Evolutionary conservation across 1,284 basidiomycete species (phyloP).

Genomic region (Ustilago vetiveriae): DNA sequence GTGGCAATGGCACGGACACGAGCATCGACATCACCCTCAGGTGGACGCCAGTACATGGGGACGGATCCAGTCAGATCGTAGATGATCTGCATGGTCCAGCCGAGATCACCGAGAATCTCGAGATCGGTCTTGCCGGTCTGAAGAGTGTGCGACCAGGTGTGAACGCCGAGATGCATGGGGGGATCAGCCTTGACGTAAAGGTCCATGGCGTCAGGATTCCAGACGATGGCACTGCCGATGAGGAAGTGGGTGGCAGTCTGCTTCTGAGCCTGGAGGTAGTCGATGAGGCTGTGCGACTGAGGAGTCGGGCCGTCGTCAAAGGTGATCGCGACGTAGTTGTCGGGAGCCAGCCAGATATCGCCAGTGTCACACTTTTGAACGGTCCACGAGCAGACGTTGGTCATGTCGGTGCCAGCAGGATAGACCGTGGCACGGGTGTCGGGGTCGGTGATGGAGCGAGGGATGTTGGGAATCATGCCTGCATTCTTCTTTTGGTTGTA

Average conservation of each 20-base stretch:
- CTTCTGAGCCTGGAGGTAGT: constrained; percentile 74
- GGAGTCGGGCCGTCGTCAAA: constrained; percentile 78
- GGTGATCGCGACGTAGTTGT: constrained; percentile 50
- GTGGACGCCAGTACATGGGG: constrained; percentile 60
- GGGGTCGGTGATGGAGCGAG: constrained; percentile 69
- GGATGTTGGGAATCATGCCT: constrained; percentile 78
- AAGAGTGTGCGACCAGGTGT: constrained; percentile 68
- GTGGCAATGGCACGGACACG: constrained; percentile 62
- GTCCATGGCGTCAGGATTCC: constrained; percentile 72
- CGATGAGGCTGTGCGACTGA: constrained; percentile 69
- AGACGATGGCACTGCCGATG: constrained; percentile 79
- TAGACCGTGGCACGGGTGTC: constrained; percentile 47
- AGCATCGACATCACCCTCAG: constrained; percentile 61
- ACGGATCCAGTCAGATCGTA: constrained; percentile 76
- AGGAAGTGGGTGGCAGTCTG: constrained; percentile 78
- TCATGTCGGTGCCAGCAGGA: constrained; percentile 49
- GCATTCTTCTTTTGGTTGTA: constrained; percentile 73
- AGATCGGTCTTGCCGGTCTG: constrained; percentile 79
- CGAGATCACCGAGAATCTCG: constrained; percentile 79
- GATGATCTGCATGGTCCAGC: constrained; percentile 83
- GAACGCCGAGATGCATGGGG: constrained; percentile 75
- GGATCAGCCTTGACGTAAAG: constrained; percentile 70
- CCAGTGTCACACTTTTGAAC: constrained; percentile 55
- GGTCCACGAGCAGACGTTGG: constrained; percentile 59
- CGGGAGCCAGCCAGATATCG: constrained; percentile 57